phyloP scores from a whole-genome alignment of 1,139 yeast species.

The Scheffersomyces titani region DNA sequence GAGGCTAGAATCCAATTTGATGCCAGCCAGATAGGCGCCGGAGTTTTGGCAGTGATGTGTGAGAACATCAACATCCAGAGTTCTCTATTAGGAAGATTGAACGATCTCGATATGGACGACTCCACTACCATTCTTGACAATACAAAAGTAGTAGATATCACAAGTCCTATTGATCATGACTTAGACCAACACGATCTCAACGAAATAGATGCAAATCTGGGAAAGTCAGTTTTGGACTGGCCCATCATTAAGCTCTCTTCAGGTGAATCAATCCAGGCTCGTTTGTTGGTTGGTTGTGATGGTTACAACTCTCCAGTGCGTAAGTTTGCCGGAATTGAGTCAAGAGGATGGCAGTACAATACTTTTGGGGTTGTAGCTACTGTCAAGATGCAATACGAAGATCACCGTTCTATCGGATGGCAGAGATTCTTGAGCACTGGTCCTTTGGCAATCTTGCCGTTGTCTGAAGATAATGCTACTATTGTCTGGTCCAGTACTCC shows the following conservation, averaged over 20 bases:
- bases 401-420: constrained; percentile 78
- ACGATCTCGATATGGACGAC: constrained; percentile 43
- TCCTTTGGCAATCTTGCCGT: constrained; percentile 87
- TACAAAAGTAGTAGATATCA: constrained; percentile 62
- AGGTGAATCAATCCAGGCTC: constrained; percentile 64
- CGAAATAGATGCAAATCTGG: constrained; percentile 18
- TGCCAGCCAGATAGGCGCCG: constrained; percentile 44
- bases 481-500: constrained; percentile 93
- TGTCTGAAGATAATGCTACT: constrained; percentile 83
- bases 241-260: constrained; percentile 71
- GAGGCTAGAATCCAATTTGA: constrained; percentile 74
- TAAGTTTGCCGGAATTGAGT: constrained; percentile 73
- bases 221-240: constrained; percentile 55
- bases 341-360: constrained; percentile 91
- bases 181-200: constrained; percentile 12
- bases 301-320: constrained; percentile 96
- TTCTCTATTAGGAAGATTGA: constrained; percentile 58
- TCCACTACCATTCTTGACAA: constrained; percentile 57
- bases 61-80: constrained; percentile 86
- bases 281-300: constrained; percentile 90
- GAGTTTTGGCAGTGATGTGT: constrained; percentile 73
- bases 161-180: constrained; percentile 19
- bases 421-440: constrained; percentile 92
- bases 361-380: constrained; percentile 93
- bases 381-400: constrained; percentile 69